Evolutionary conservation across 352 stramenopile genomes (phyloP), one percentile per base, ranked within the genome.

Genomic region (Phytophthora pluvialis): DNA sequence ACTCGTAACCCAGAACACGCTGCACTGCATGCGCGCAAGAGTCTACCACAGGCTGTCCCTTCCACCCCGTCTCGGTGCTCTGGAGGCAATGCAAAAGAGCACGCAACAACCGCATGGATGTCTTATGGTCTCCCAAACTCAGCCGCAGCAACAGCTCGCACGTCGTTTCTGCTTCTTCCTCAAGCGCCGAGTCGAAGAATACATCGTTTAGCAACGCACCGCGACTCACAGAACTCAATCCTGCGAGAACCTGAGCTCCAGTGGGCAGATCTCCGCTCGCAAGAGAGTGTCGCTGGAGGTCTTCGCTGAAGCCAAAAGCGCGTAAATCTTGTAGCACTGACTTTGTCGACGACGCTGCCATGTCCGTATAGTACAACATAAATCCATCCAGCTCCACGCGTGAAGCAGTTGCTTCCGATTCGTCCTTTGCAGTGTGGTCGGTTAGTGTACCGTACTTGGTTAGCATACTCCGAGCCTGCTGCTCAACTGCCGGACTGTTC

Each of bases 131-230:
- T 29, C 84, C 83, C 18, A 93, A 73, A 58, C 82, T 85, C 38
- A 95, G 70, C 9, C 85, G 81, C 13, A 94, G 46, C 36, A 96
- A 50, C 35, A 96, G 62, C 33, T 96, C 86, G 9, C 74, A 75
- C 13, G 88, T 86, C 4, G 83, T 93, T 49, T 96, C 88, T 15
- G 86, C 86, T 63, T 96, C 86, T 70, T 96, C 88, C 56, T 96
- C 88, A 4, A 96, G 73, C 13, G 86, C 88, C 25, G 85, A 91
- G 50, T 96, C 86, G 31, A 96, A 86, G 59, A 96, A 95, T 11
- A 90, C 84, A 25, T 94, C 82, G 33, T 87, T 93, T 1, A 89
- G 61, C 16, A 96, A 60, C 15, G 89, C 82, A 35, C 52, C 63
- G 2, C 80, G 81, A 51, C 86, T 94, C 46, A 96, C 50, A 10